phyloP scores from a whole-genome alignment of 495 filamentous ascomycete genomes.

The Stereocaulon alpinum region DNA sequence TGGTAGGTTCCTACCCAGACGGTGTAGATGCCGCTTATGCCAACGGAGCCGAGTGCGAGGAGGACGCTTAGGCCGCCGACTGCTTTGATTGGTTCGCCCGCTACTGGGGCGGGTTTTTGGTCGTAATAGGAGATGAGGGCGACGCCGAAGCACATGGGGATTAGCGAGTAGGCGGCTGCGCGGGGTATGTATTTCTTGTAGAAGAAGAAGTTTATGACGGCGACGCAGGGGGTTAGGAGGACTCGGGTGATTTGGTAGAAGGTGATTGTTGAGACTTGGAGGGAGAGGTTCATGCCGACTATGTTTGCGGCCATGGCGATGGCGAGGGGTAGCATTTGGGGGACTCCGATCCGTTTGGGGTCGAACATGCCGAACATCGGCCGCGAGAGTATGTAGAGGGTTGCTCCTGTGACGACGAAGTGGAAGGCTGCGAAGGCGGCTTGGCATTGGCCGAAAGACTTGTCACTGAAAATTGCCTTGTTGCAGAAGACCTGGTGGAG shows the following conservation, averaged over 20 bases:
- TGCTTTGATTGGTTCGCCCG: conserved; percentile 33
- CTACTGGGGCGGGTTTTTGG: conserved; percentile 40
- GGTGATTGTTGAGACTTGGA: conserved; percentile 60
- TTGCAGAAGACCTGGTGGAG: conserved; percentile 58
- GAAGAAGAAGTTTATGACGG: conserved; percentile 54
- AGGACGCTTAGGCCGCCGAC: conserved; percentile 49
- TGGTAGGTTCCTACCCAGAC: conserved; percentile 61
- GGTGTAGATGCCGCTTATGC: conserved; percentile 57
- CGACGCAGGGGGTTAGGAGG: conserved; percentile 59
- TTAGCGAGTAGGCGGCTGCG: conserved; percentile 33
- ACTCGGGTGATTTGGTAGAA: conserved; percentile 69
- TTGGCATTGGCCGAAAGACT: conserved; percentile 54
- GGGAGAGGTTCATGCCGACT: conserved; percentile 62
- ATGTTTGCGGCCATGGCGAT: conserved; percentile 57
- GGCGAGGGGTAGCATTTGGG: conserved; percentile 53
- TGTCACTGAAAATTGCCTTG: conserved; percentile 62
- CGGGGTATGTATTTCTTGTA: conserved; percentile 50
- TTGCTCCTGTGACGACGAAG: conserved; percentile 59
- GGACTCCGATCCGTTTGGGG: conserved; percentile 42
- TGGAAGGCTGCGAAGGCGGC: conserved; percentile 63
- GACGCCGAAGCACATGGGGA: conserved; percentile 59
- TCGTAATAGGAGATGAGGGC: conserved; percentile 65
- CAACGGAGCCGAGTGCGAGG: conserved; percentile 53
- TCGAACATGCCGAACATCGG: conserved; percentile 51
- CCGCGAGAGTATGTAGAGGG: conserved; percentile 53